These are phyloP conservation scores for Trichoderma sp. DNA, from an alignment of 2,329 filamentous ascomycete species.

Conservation along the genomic window DNA sequence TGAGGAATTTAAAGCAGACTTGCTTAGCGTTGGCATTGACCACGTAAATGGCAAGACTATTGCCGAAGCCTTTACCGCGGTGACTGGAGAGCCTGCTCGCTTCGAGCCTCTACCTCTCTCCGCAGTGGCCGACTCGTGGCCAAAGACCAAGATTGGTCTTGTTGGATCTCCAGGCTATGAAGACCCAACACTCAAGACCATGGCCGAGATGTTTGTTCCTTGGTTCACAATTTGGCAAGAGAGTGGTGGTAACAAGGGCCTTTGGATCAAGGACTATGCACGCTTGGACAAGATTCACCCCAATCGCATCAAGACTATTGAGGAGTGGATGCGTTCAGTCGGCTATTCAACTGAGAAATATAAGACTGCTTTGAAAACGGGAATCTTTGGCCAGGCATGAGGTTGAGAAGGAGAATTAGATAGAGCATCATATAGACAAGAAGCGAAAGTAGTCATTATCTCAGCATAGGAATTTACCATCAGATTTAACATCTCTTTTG, in stretches of 20 bases:
- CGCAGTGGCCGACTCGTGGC: background rate
- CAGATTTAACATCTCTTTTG: background rate
- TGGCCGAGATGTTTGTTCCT: conserved; percentile 16
- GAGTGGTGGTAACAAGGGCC: conserved; percentile 22
- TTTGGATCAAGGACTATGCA: conserved; percentile 22
- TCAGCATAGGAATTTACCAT: background rate
- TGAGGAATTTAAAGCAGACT: conserved; percentile 20
- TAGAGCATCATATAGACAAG: background rate
- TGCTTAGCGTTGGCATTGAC: conserved; percentile 24
- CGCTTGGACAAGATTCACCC: conserved; percentile 23
- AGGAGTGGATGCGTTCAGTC: conserved; percentile 24
- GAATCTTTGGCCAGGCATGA: too few species aligned
- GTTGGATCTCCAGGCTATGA: conserved; percentile 17
- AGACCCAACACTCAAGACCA: conserved; percentile 20
- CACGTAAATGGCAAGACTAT: conserved; percentile 19
- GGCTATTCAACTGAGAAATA: conserved; percentile 20
- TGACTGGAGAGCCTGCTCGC: conserved; percentile 20
- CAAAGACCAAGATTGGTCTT: conserved; percentile 3
- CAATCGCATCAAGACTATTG: conserved; percentile 15
- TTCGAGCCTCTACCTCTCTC: conserved; percentile 15
- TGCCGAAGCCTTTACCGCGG: conserved; percentile 17
- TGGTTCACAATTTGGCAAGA: conserved; percentile 24
- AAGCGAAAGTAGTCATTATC: background rate
- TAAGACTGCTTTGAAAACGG: background rate
- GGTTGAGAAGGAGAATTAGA: background rate